Base-by-base conservation (phyloP, 179 eudicot species). In the Amaranthus tricolor region DNA sequence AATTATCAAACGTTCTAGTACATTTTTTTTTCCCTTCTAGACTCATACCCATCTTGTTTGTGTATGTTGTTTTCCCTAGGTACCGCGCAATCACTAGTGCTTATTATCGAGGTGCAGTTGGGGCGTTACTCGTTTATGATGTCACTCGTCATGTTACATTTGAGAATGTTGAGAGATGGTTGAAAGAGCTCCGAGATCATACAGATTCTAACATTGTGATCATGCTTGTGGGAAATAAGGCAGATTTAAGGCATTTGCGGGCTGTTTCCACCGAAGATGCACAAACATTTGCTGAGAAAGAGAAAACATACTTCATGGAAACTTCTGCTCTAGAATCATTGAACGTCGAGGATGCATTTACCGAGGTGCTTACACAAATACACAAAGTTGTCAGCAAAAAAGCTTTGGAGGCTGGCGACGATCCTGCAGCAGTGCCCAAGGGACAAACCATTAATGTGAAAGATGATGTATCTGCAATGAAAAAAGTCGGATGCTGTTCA, bases 71-170 rank as follows among this genome's bases (percentile, higher is more conserved):
- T 12, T 47, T 19, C 72, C 44, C n/a, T 58, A 86, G 89, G 64
- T 86, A 86, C 74, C 89, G 89, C 70, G 89, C 89, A 19, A 86
- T 86, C 50, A 86, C 89, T 12, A 86, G 87, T 76, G 89, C 89
- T 54, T 84, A 86, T 73, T 86, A 86, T 67, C 87, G 89, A 59
- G 89, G 89, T 66, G 88, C 88, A 55, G 86, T 85, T 31, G 86
- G 85, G 19, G 88, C 88, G 72, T 60, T 85, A 65, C 88, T 85
- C 40, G 88, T 85, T 0, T 85, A 85, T 66, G 88, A 85, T 63
- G 80, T 74, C 21, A 83, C 88, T 0, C 82, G 87, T 57, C 82
- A 86, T 21, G 84, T 86, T 60, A 86, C 89, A 11, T 86, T 86
- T 51, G 87, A 86, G 67, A 86, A 84, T 73, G 89, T 86, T 11